These are phyloP conservation scores for Alloteropsis angusta DNA, from an alignment of 202 grass and related monocot genomes.

Conservation along the genomic window DNA sequence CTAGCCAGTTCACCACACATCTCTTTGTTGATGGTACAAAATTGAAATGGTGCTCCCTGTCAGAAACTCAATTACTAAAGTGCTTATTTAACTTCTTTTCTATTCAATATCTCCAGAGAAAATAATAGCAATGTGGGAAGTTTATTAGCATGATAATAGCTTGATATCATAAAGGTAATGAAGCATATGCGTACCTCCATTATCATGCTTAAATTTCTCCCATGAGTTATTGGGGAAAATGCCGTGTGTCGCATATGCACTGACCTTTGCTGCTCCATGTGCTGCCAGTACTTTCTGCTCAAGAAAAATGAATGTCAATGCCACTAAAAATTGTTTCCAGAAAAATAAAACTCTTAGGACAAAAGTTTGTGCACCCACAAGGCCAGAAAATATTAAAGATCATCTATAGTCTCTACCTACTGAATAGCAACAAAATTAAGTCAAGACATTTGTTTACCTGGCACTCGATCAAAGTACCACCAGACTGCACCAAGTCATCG, in stretches of 20 bases:
- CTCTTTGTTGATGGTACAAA: not conserved
- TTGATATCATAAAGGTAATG: not conserved
- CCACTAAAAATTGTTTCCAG: too few relatives aligned
- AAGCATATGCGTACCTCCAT: slow-evolving; percentile 52
- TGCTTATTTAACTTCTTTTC: not conserved
- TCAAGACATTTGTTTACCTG: slow-evolving; percentile 51
- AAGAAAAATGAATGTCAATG: slow-evolving; percentile 11
- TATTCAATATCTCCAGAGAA: too few relatives aligned
- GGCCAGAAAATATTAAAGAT: not conserved
- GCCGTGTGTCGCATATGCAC: slow-evolving; percentile 93
- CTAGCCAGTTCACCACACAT: not conserved
- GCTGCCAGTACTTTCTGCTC: slow-evolving; percentile 80
- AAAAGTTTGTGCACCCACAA: too few relatives aligned
- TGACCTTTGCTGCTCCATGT: slow-evolving; percentile 92
- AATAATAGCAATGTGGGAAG: not conserved
- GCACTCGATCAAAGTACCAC: slow-evolving; percentile 91
- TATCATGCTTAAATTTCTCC: slow-evolving; percentile 71
- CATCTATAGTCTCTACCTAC: not conserved
- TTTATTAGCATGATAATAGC: slow-evolving; percentile 15
- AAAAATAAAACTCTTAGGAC: too few relatives aligned
- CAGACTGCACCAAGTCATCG: slow-evolving; percentile 95
- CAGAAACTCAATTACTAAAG: slow-evolving; percentile 19
- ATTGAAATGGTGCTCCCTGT: not conserved
- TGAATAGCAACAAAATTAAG: too few relatives aligned
- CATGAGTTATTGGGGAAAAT: slow-evolving; percentile 88